Evolutionary conservation across 2,329 filamentous ascomycete species (phyloP).

Genomic region (Canariomyces notabilis): DNA sequence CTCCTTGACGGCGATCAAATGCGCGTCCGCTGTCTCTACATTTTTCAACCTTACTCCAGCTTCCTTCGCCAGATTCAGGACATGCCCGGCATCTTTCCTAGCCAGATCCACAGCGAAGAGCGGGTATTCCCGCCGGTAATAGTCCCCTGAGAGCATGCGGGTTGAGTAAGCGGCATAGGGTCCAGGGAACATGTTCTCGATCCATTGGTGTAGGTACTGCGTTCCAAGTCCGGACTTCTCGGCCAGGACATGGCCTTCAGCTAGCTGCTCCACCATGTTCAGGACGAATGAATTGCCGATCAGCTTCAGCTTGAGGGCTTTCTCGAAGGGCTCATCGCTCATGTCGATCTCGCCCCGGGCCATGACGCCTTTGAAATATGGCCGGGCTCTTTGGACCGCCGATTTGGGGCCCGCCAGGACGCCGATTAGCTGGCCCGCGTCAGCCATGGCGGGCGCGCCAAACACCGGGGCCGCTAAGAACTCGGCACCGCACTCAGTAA

Average conservation of each 20-base stretch:
- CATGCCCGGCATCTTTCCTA: slow-evolving; percentile 76
- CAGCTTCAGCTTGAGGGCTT: slow-evolving; percentile 69
- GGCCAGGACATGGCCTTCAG: slow-evolving; percentile 72
- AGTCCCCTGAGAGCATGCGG: slow-evolving; percentile 71
- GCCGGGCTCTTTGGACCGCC: slow-evolving; percentile 59
- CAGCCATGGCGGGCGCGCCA: slow-evolving; percentile 65
- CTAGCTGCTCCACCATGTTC: slow-evolving; percentile 74
- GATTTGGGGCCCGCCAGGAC: slow-evolving; percentile 63
- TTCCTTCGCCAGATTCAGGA: slow-evolving; percentile 58
- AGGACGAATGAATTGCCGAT: slow-evolving; percentile 84
- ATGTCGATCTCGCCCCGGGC: slow-evolving; percentile 66
- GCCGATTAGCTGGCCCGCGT: slow-evolving; percentile 64
- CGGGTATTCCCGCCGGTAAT: slow-evolving; percentile 71
- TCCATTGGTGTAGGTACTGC: slow-evolving; percentile 63
- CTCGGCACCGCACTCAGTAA: slow-evolving; percentile 56
- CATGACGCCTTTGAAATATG: slow-evolving; percentile 70
- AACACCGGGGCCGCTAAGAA: slow-evolving; percentile 73
- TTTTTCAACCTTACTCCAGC: slow-evolving; percentile 59
- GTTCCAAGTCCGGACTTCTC: slow-evolving; percentile 75
- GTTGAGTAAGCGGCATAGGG: slow-evolving; percentile 69
- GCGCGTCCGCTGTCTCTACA: slow-evolving; percentile 61
- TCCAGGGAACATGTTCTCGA: slow-evolving; percentile 70
- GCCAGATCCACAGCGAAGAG: slow-evolving; percentile 79
- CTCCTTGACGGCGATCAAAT: slow-evolving; percentile 65
- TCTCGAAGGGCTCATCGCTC: slow-evolving; percentile 60